A percentile compares a stretch with the other conserved stretches of the same genome.
phyloP scores from a whole-genome alignment of 2,329 filamentous ascomycete species.

The Whalleya microplaca region DNA sequence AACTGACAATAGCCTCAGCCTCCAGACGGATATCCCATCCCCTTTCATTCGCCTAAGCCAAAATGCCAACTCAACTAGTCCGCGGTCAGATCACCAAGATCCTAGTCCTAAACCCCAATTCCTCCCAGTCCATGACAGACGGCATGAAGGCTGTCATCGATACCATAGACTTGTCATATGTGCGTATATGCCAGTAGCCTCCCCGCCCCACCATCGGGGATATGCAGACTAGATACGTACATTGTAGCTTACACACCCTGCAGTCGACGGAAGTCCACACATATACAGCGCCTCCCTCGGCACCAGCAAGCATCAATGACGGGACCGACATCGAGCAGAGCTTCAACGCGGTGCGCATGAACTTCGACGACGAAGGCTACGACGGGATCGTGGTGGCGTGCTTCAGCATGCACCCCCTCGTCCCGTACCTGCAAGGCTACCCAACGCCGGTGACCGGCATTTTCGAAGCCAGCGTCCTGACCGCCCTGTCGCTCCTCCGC shows the following conservation, averaged over 20 bases:
- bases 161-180: constrained; percentile 44
- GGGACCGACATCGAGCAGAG: constrained; percentile 69
- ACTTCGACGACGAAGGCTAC: constrained; percentile 54
- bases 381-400: constrained; percentile 87
- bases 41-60: background rate
- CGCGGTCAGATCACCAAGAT: constrained; percentile 50
- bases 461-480: constrained; percentile 79
- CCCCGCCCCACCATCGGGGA: background rate
- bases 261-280: constrained; percentile 57
- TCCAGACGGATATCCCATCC: background rate
- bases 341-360: constrained; percentile 61
- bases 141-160: constrained; percentile 59
- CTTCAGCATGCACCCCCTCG: constrained; percentile 83
- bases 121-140: constrained; percentile 71
- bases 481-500: constrained; percentile 58
- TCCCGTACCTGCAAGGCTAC: constrained; percentile 54
- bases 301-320: constrained; percentile 79
- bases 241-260: background rate
- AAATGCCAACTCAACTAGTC: constrained; percentile 36
- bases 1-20: background rate
- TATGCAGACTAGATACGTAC: background rate
- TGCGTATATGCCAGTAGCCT: constrained; percentile 32
- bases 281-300: constrained; percentile 66
- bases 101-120: constrained; percentile 81
- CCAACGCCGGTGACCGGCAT: constrained; percentile 71